Base-by-base conservation (phyloP, 768 basidiomycete species). In the Pleurotus ostreatus region DNA sequence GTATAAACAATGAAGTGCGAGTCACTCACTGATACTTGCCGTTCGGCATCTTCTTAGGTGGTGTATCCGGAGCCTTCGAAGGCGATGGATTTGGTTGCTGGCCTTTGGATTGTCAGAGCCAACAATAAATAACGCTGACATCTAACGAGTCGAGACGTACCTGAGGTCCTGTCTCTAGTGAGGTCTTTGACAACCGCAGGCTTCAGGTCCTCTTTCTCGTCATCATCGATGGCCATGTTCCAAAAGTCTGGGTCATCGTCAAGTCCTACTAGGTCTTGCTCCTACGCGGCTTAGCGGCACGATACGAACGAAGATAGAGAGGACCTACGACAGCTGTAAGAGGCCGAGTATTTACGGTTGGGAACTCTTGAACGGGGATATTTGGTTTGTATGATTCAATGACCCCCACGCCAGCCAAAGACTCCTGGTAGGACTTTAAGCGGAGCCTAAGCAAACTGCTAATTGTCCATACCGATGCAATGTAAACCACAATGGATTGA, bases 181-280 rank as follows among this genome's bases (percentile, higher is more conserved):
- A 74, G 55, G 60, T 79, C 77, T 55, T 70, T 69, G 23, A 72
- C 57, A 1, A 63, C 58, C 16, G 64, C 63, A 8, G 71, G 51
- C 54, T 66, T 63, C 1, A 34, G 30, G 11, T 34, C 30, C 30
- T 34, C 30, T 34, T 34, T 34, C 25, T 70, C 63, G 20, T 65
- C 70, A 49, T 71, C 74, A 46, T 77, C 72, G 45, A 81, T 65
- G 37, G 76, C 68, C 77, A 76, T 75, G 48, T 77, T 73, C 83
- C 89, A 91, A 61, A 90, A 87, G 58, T 84, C 82, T 12, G 84
- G 80, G 57, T 84, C 75, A 46, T 88, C 79, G 64, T 88, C 86
- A 2, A 91, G 75, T 2, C 84, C 85, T 20, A 76, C 79, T 13
- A 91, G 62, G 46, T 88, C 85, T 63, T 77, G 72, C 59, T 87